Evolutionary conservation across 176 grass and related monocot genomes (phyloP), one percentile per base, ranked within the genome.

Genomic region (Oryza glaberrima): DNA sequence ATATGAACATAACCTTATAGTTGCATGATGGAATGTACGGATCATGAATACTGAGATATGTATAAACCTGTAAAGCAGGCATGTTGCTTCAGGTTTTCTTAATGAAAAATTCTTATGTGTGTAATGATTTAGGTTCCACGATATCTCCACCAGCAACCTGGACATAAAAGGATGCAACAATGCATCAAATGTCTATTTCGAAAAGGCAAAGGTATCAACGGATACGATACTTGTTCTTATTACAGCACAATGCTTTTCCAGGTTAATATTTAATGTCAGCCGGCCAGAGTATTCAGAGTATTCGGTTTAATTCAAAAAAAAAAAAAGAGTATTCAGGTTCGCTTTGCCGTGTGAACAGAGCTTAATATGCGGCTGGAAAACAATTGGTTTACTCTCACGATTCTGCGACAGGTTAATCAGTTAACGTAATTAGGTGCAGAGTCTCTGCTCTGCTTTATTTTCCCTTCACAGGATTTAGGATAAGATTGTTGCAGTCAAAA

Each of bases 401-500:
- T 35, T 65, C 46, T 78, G 46, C 54, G 26, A 19, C 69, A 47
- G 20, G 58, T 78, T 35, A 69, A 23, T 3, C n/a, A 63, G 58
- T 63, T 63, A 63, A 40, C 35, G 65, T 58, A 47, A 63, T 49
- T 28, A 69, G 74, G 64, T 34, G 69, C 71, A 25, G 60, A 38
- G 56, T 65, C 36, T 30, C 38, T 73, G 49, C 26, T 79, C 26
- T 10, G 9, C 38, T 81, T 73, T 35, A 35, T 40, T 67, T 79
- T 81, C 79, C 63, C 69, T 51, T 79, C 75, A 75, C 48, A 41
- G 28, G 75, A 43, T 87, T 87, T 69, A 48, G 63, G 79, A 49
- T 61, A 78, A 86, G 16, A 36, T 61, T 71, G 54, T 69, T 46
- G 6, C 64, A 83, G 84, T 90, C 88, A 83, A 83, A 58, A 79